phyloP scores from a whole-genome alignment of 106 monocot species.

The Iris macrosiphon region DNA sequence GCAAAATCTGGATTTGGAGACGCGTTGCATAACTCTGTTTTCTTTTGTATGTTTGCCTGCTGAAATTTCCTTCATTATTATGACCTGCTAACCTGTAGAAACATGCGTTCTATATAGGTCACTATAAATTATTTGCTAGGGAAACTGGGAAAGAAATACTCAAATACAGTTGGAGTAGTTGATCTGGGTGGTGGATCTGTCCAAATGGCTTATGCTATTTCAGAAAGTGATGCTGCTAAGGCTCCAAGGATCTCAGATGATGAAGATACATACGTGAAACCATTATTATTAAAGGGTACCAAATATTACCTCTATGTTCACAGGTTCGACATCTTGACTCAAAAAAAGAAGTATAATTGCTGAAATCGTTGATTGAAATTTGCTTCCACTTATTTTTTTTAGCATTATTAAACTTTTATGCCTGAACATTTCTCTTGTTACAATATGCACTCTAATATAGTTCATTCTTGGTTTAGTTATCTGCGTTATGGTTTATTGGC shows the following conservation, averaged over 20 bases:
- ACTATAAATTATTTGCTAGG: conserved; percentile 65
- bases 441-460: too few species aligned
- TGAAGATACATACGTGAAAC: conserved; percentile 54
- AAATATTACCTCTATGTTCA: conserved; percentile 71
- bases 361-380: neutral
- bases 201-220: conserved; percentile 81
- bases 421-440: too few species aligned
- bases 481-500: conserved; percentile 78
- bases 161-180: conserved; percentile 64
- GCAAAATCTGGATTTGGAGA: neutral
- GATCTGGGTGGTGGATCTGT: conserved; percentile 75
- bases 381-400: too few species aligned
- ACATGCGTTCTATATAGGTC: conserved; percentile 21
- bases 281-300: conserved; percentile 44
- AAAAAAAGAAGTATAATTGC: neutral
- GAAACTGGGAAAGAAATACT: conserved; percentile 47
- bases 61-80: too few species aligned
- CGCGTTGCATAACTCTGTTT: neutral
- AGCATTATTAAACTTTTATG: too few species aligned
- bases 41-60: too few species aligned
- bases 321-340: conserved; percentile 26
- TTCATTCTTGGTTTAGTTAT: conserved; percentile 61
- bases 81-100: neutral
- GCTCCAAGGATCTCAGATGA: conserved; percentile 35
- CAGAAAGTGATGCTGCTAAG: conserved; percentile 51